A percentile compares a stretch with the other conserved stretches of the same genome.
Conservation (phyloP, 345 rosid genomes). For the Psidium guajava region DNA sequence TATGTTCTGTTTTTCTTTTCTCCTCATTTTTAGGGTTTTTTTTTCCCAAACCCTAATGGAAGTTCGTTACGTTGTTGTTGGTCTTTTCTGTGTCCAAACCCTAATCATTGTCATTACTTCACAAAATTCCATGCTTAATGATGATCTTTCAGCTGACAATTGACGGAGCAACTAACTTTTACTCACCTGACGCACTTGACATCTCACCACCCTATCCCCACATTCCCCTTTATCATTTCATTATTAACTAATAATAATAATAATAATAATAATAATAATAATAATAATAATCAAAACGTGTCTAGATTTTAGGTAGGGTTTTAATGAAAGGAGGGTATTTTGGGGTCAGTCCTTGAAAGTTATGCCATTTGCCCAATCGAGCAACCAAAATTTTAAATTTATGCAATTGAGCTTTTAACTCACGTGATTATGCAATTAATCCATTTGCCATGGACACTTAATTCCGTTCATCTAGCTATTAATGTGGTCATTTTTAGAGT, state of each 20-base stretch:
- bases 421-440: neutral
- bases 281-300: neutral
- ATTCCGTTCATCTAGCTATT: neutral
- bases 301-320: neutral
- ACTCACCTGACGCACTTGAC: conserved; percentile 26
- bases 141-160: conserved; percentile 50
- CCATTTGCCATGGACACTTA: neutral
- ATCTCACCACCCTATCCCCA: conserved; percentile 20
- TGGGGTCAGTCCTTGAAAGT: neutral
- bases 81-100: conserved; percentile 21
- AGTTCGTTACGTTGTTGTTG: conserved; percentile 24
- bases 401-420: neutral
- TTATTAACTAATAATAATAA: neutral
- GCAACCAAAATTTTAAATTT: neutral
- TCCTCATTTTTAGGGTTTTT: neutral
- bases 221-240: neutral
- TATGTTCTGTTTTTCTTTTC: neutral
- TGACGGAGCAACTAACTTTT: conserved; percentile 64
- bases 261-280: no score
- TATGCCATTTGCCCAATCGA: neutral
- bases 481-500: neutral
- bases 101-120: conserved; percentile 46
- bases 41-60: neutral
- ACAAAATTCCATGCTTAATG: conserved; percentile 44
- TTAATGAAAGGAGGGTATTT: neutral